phyloP scores from a whole-genome alignment of 306 rosid genomes.

The Abrus precatorius region DNA sequence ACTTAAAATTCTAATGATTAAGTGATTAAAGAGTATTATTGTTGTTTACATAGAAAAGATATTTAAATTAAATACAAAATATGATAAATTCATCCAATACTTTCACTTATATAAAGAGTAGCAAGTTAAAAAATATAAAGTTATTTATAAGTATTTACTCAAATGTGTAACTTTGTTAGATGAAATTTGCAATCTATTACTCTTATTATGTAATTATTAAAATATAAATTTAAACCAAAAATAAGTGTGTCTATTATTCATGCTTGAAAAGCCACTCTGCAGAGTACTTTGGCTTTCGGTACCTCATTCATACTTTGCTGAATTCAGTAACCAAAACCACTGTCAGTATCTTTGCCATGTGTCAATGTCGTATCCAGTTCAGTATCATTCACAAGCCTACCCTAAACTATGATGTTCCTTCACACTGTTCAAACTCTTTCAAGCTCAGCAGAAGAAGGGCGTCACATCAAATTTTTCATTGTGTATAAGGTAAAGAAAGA shows the following conservation, averaged over 20 bases:
- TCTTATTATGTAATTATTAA: background rate
- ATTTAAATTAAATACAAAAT: no score
- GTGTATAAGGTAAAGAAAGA: background rate
- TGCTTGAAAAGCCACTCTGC: slow-evolving; percentile 15
- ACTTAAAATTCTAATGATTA: no score
- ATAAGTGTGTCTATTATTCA: background rate
- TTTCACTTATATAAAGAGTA: no score
- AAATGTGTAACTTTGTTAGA: no score
- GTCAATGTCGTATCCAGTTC: slow-evolving; percentile 21
- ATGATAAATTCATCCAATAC: no score
- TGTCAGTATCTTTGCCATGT: slow-evolving; percentile 33
- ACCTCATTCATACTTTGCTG: slow-evolving; percentile 19
- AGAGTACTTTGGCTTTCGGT: background rate
- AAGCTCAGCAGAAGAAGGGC: slow-evolving; percentile 7
- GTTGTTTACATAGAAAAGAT: no score
- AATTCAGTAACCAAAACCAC: slow-evolving; percentile 29
- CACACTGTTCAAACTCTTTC: background rate
- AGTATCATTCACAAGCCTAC: background rate
- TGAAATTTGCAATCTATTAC: no score
- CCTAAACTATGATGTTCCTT: slow-evolving; percentile 19
- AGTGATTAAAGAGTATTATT: no score
- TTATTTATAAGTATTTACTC: no score
- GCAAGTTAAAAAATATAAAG: no score
- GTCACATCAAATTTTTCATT: slow-evolving; percentile 37
- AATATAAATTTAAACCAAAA: background rate